A percentile compares a stretch with the other conserved stretches of the same genome.
Conservation (phyloP, 352 stramenopile genomes). For the Phytopythium sindhum region DNA sequence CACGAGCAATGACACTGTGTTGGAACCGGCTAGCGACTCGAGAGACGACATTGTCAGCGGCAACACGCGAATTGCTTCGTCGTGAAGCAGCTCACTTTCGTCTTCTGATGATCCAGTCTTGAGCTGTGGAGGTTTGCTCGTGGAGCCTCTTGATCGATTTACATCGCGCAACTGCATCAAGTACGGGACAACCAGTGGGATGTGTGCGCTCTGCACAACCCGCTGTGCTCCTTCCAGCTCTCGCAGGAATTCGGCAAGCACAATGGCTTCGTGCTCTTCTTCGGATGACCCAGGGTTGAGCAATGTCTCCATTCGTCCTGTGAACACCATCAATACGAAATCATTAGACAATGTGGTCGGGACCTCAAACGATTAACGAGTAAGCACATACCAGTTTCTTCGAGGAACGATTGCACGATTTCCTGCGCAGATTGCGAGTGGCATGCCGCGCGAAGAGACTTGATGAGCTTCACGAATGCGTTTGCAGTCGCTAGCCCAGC, state of each 20-base stretch:
- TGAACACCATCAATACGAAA: neutral
- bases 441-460: slow-evolving; percentile 37
- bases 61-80: slow-evolving; percentile 38
- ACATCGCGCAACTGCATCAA: slow-evolving; percentile 54
- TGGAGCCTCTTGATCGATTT: slow-evolving; percentile 8
- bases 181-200: slow-evolving; percentile 74
- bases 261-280: slow-evolving; percentile 56
- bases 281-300: slow-evolving; percentile 42
- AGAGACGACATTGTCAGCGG: slow-evolving; percentile 41
- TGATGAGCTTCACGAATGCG: slow-evolving; percentile 41
- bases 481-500: slow-evolving; percentile 21
- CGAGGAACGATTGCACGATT: slow-evolving; percentile 62
- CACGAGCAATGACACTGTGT: slow-evolving; percentile 19
- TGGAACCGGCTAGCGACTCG: slow-evolving; percentile 25
- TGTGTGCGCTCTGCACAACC: slow-evolving; percentile 47
- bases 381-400: slow-evolving; percentile 28
- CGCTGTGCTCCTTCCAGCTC: slow-evolving; percentile 58
- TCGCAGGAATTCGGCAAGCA: slow-evolving; percentile 60
- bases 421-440: slow-evolving; percentile 49
- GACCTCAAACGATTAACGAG: neutral
- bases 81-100: neutral
- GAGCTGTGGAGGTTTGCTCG: neutral
- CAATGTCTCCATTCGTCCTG: slow-evolving; percentile 34
- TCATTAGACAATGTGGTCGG: neutral
- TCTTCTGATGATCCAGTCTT: neutral